Evolutionary conservation across 2,329 filamentous ascomycete genomes (phyloP).

Genomic region (Monosporascus sp.): DNA sequence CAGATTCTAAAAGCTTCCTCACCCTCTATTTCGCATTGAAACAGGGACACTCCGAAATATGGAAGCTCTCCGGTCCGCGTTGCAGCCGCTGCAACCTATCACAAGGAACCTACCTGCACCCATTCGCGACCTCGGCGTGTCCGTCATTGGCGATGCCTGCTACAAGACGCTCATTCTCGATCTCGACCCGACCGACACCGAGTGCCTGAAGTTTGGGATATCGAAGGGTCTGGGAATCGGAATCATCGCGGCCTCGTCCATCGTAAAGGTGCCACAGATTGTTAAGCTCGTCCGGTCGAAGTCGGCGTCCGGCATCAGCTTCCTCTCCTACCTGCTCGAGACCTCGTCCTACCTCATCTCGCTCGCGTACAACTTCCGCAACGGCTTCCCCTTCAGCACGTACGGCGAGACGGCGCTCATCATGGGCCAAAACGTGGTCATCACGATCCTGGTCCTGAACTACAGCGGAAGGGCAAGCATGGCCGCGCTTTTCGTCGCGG

Average conservation of each 20-base stretch:
- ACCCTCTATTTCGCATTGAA: not conserved
- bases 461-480: constrained; percentile 65
- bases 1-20: not conserved
- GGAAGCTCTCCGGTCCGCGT: constrained; percentile 55
- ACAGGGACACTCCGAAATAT: constrained; percentile 32
- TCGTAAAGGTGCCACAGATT: constrained; percentile 97
- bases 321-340: constrained; percentile 89
- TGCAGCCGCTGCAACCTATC: constrained; percentile 61
- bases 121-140: constrained; percentile 67
- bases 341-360: constrained; percentile 82
- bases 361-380: constrained; percentile 86
- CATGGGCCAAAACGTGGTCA: constrained; percentile 84
- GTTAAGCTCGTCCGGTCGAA: constrained; percentile 79
- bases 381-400: constrained; percentile 91
- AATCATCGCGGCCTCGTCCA: constrained; percentile 82
- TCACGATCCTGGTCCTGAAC: constrained; percentile 78
- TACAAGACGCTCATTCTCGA: constrained; percentile 83
- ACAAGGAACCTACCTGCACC: constrained; percentile 69
- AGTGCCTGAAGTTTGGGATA: constrained; percentile 82
- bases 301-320: constrained; percentile 78
- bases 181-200: constrained; percentile 68
- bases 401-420: constrained; percentile 95
- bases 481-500: constrained; percentile 74
- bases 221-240: constrained; percentile 90
- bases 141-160: constrained; percentile 77